Evolutionary conservation across 495 filamentous ascomycete species (phyloP), one percentile per base, ranked within the genome.

Genomic region (Neurospora pannonica): DNA sequence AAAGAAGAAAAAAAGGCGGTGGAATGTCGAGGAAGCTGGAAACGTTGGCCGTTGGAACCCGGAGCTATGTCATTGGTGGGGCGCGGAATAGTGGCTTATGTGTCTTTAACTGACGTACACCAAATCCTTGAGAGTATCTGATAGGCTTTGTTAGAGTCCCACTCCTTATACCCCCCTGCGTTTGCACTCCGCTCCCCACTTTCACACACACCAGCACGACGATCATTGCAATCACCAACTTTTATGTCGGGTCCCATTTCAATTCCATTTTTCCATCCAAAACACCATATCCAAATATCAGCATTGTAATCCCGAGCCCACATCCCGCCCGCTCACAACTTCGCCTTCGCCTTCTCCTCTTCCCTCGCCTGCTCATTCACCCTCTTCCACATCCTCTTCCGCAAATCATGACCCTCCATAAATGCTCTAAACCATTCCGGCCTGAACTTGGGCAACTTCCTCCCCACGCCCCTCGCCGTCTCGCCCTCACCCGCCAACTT

Each of bases 371-470:
- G 31, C n/a, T 28, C 75, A 78, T 86, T 86, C 4, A 80, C 42
- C 37, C 79, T 76, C 72, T 77, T 72, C 87, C 87, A 89, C 87
- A 88, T 87, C 42, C 73, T 74, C 76, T 86, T 89, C 38, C 87
- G 75, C 69, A 82, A 75, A 60, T 87, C 78, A 77, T 87, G 86
- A 0, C 86, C 87, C 1, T 79, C 84, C 76, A 83, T 74, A 74
- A 88, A 89, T n/a, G 82, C 79, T 46, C 84, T 79, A 19, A 85
- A 74, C 88, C 88, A 89, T 43, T 82, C 80, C 75, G 80, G 76
- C 7, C 85, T 79, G 71, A 88, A 89, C 31, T 70, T 72, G 1
- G 88, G 88, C 36, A 89, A 73, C 54, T 78, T 78, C 31, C 84
- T 81, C 3, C 86, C 88, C 2, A 78, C 75, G 2, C 75, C 79